Evolutionary conservation across 2,329 filamentous ascomycete genomes (phyloP), one percentile per base, ranked within the genome.

Genomic region (Arthroderma sp.): DNA sequence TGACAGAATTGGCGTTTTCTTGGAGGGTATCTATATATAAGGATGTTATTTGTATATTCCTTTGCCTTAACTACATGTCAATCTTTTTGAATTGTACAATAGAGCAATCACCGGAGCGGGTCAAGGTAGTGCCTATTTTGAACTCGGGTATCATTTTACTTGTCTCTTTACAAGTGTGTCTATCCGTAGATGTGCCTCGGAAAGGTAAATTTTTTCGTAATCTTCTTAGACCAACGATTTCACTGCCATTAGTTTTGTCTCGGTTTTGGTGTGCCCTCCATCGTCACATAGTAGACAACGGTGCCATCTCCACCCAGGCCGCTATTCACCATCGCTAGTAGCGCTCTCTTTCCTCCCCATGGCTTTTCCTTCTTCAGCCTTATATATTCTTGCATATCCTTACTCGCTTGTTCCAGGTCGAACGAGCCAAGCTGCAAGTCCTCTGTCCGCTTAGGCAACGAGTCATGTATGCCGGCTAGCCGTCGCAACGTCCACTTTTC

Each of bases 191-290:
- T 13, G 21, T 13, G 11, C 2, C 41, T 5, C 19, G 15, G 11
- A 25, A 47, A 13, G 1, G 25, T 13, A 19, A 31, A n/a, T n/a
- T 31, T 19, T 7, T 31, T 31, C 28, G 25, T 51, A 28, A 13
- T 6, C 21, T 28, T 9, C 13, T 28, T 49, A 4, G n/a, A n/a
- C n/a, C 7, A 17, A 49, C 1, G 4, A 8, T 44, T 13, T 37
- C 39, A 43, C 4, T 49, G n/a, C 28, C 4, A 17, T 31, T 38
- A 84, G 68, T 85, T 84, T 68, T 84, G 82, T 61, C 82, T 72
- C 11, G 82, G 82, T 70, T 85, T 85, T 28, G 84, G 80, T 55
- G 81, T 75, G 3, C 81, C 82, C 65, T 84, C 81, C 63, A 83
- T 80, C 53, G 84, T 74, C 61, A 85, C 76, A 66, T 85, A 85